Conservation (phyloP, 495 filamentous ascomycete genomes). For the Platismatia glauca region DNA sequence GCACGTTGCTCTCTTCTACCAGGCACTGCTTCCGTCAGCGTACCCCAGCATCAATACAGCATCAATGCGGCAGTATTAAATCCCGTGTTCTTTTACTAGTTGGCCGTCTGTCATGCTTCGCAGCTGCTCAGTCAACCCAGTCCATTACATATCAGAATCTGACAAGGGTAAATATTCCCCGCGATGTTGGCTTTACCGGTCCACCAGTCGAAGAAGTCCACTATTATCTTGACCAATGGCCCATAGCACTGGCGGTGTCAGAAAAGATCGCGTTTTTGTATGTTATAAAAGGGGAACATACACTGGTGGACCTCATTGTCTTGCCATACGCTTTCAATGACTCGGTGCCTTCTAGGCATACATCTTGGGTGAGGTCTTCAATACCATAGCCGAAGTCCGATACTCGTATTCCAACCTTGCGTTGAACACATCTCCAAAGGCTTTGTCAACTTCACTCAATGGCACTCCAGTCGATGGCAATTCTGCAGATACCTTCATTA, state of each 20-base stretch:
- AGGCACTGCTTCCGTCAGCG: neutral
- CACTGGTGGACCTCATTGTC: neutral
- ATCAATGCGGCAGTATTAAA: neutral
- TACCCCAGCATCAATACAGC: neutral
- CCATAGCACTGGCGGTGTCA: slow-evolving; percentile 34
- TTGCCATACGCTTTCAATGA: neutral
- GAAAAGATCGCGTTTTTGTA: slow-evolving; percentile 32
- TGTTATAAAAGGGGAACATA: slow-evolving; percentile 32
- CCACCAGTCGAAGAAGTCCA: slow-evolving; percentile 33
- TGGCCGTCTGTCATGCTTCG: slow-evolving; percentile 5
- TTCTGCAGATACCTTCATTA: slow-evolving; percentile 29
- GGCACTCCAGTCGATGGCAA: slow-evolving; percentile 31
- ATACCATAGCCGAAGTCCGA: slow-evolving; percentile 29
- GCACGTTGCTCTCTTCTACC: neutral
- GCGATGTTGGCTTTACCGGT: slow-evolving; percentile 32
- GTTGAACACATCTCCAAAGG: slow-evolving; percentile 28
- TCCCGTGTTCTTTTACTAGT: neutral
- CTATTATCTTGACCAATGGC: slow-evolving; percentile 38
- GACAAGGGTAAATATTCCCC: slow-evolving; percentile 25
- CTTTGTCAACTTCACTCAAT: slow-evolving; percentile 26
- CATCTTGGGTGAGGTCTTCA: slow-evolving; percentile 32
- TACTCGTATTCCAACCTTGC: slow-evolving; percentile 33
- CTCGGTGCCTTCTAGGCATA: slow-evolving; percentile 13
- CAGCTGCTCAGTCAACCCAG: slow-evolving; percentile 11
- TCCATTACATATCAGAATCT: slow-evolving; percentile 23